A percentile compares a stretch with the other conserved stretches of the same genome.
Conservation (phyloP, 805 yeast genomes). For the Cyberlindnera lachancei region DNA sequence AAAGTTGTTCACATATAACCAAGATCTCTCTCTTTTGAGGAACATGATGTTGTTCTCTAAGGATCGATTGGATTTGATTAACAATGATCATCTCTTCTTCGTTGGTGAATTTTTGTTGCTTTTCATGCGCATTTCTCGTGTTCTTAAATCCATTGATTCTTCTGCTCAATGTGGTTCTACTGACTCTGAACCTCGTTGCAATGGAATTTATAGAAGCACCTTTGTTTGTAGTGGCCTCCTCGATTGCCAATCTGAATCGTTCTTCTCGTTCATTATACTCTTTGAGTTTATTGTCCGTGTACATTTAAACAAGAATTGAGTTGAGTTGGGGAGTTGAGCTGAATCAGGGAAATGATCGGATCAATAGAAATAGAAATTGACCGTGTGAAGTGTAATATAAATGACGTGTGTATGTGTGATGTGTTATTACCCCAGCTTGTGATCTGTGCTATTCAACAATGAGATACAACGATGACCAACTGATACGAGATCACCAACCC, state of each 20-base stretch:
- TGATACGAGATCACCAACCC: no score
- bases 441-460: no score
- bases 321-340: no score
- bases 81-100: slow-evolving; percentile 21
- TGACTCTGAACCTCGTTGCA: slow-evolving; percentile 22
- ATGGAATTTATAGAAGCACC: slow-evolving; percentile 23
- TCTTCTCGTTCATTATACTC: slow-evolving; percentile 24
- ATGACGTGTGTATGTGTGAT: no score
- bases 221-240: slow-evolving; percentile 21
- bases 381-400: no score
- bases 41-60: slow-evolving; percentile 17
- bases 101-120: slow-evolving; percentile 24
- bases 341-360: no score
- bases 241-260: slow-evolving; percentile 22
- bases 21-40: slow-evolving; percentile 22
- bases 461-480: no score
- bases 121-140: slow-evolving; percentile 23
- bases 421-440: no score
- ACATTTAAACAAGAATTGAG: no score
- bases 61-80: slow-evolving; percentile 13
- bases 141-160: slow-evolving; percentile 24
- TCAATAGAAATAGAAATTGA: no score
- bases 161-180: slow-evolving; percentile 22
- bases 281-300: slow-evolving; percentile 22
- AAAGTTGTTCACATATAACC: slow-evolving; percentile 17